Evolutionary conservation across 805 yeast genomes (phyloP).

Genomic region (Grigorovia jiainica): DNA sequence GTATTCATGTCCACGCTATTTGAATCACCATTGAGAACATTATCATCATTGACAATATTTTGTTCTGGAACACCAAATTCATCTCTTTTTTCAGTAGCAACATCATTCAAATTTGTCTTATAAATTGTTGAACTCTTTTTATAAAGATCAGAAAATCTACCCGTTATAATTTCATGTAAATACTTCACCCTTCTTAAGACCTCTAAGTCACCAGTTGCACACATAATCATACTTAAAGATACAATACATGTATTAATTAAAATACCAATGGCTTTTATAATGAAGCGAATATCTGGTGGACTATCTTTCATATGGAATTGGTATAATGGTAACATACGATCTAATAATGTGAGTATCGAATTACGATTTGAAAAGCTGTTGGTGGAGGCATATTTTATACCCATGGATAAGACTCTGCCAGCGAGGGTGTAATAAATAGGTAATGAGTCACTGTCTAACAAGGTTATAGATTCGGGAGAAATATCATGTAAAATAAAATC

Average conservation of each 20-base stretch:
- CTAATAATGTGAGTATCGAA: constrained; percentile 27
- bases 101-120: background rate
- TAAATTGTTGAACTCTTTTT: background rate
- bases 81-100: background rate
- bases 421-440: constrained; percentile 57
- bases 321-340: constrained; percentile 24
- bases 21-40: background rate
- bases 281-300: constrained; percentile 50
- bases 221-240: constrained; percentile 66
- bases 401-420: constrained; percentile 68
- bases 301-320: constrained; percentile 10
- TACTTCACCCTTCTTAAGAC: constrained; percentile 63
- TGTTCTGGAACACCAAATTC: constrained; percentile 1
- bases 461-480: constrained; percentile 4
- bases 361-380: constrained; percentile 44
- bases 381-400: constrained; percentile 68
- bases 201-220: constrained; percentile 84
- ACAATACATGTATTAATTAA: constrained; percentile 53
- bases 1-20: constrained; percentile 2
- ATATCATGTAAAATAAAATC: constrained; percentile 16
- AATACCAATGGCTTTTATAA: constrained; percentile 41
- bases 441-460: constrained; percentile 50
- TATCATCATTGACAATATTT: background rate
- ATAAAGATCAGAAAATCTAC: constrained; percentile 25
- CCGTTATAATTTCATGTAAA: constrained; percentile 48